These are phyloP conservation scores for Lachnellula subtilissima DNA, from an alignment of 2,329 filamentous ascomycete genomes.

Conservation along the genomic window DNA sequence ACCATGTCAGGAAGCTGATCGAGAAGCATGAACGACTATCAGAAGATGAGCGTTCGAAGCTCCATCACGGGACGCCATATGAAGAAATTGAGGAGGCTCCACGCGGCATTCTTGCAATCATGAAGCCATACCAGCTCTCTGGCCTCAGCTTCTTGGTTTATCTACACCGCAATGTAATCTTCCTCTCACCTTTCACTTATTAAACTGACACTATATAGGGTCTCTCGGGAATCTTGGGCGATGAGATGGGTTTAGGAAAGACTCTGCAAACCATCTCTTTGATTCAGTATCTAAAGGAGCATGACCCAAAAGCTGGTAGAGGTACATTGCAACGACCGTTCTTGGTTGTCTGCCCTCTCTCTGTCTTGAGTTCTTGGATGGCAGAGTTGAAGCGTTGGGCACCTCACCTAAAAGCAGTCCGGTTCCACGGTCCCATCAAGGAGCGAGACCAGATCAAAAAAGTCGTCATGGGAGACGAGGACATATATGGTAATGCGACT, in stretches of 20 bases:
- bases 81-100: conserved; percentile 27
- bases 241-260: conserved; percentile 48
- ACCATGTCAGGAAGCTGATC: conserved; percentile 32
- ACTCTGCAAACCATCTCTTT: conserved; percentile 46
- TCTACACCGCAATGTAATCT: conserved; percentile 36
- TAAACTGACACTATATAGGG: conserved; percentile 22
- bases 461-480: conserved; percentile 41
- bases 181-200: background rate
- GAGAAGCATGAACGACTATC: conserved; percentile 23
- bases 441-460: conserved; percentile 43
- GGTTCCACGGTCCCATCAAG: conserved; percentile 42
- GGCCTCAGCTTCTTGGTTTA: conserved; percentile 46
- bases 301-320: conserved; percentile 29
- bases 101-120: conserved; percentile 39
- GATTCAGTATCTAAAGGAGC: conserved; percentile 43
- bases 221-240: conserved; percentile 41
- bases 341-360: conserved; percentile 46
- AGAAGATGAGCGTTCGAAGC: conserved; percentile 17
- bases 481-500: conserved; percentile 38
- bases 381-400: conserved; percentile 44
- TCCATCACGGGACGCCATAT: conserved; percentile 25
- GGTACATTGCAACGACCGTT: conserved; percentile 38
- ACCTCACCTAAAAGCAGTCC: conserved; percentile 40
- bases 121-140: conserved; percentile 48
- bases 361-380: conserved; percentile 46